Evolutionary conservation across 169 alveolate genomes (phyloP).

Genomic region (Neospora caninum): DNA sequence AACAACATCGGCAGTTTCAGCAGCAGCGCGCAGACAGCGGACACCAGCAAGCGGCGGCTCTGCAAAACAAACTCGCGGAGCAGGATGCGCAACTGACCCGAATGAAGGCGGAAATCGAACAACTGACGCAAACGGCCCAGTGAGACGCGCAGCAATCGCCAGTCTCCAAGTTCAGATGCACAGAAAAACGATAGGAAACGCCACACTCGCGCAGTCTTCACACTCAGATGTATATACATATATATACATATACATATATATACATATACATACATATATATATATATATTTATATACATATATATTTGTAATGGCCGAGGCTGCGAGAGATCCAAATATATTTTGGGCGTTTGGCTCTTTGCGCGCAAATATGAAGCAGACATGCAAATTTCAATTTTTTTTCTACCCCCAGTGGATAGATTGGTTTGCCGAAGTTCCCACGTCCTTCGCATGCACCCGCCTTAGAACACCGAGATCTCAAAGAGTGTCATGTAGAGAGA

Average conservation of each 20-base stretch:
- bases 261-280: background rate
- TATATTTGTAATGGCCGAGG: background rate
- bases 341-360: too few relatives aligned
- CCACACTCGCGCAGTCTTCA: background rate
- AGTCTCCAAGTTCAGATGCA: too few relatives aligned
- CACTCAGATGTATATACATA: background rate
- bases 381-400: too few relatives aligned
- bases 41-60: background rate
- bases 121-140: background rate
- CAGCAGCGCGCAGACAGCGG: background rate
- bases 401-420: too few relatives aligned
- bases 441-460: too few relatives aligned
- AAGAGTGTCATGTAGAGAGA: too few relatives aligned
- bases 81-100: background rate
- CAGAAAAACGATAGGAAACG: background rate
- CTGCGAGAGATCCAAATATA: too few relatives aligned
- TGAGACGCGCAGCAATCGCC: too few relatives aligned
- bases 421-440: too few relatives aligned
- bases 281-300: background rate
- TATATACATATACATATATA: background rate
- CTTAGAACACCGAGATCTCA: too few relatives aligned
- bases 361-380: too few relatives aligned
- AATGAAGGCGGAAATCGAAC: constrained; percentile 10
- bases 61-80: background rate
- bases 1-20: background rate